Conservation (phyloP, 352 stramenopile genomes). For the Globisporangium orthogonon region DNA sequence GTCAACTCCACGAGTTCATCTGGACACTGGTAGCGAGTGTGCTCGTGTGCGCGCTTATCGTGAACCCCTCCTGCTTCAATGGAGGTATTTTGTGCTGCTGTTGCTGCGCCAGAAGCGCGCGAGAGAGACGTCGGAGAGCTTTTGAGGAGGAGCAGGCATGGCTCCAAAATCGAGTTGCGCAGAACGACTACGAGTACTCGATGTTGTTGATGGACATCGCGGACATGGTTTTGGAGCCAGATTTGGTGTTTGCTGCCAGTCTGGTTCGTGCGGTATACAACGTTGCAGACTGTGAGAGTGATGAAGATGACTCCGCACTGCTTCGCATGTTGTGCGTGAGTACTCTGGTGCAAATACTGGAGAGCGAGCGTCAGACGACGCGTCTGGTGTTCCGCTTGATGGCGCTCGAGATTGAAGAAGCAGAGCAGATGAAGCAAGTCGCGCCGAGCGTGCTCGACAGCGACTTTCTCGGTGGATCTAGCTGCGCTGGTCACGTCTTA, state of each 20-base stretch:
- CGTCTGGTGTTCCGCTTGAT: slow-evolving; percentile 48
- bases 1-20: slow-evolving; percentile 26
- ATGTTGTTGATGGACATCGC: slow-evolving; percentile 40
- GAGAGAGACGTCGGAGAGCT: slow-evolving; percentile 25
- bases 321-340: slow-evolving; percentile 23
- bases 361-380: slow-evolving; percentile 37
- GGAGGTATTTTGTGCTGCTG: slow-evolving; percentile 35
- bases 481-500: slow-evolving; percentile 28
- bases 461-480: slow-evolving; percentile 24
- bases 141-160: slow-evolving; percentile 30
- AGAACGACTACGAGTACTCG: slow-evolving; percentile 75
- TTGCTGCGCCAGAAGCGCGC: slow-evolving; percentile 33
- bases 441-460: slow-evolving; percentile 7
- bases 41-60: slow-evolving; percentile 32
- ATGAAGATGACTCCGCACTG: background rate
- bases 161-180: slow-evolving; percentile 44
- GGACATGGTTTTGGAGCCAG: slow-evolving; percentile 38
- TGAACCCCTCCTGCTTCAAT: slow-evolving; percentile 40
- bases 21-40: slow-evolving; percentile 24
- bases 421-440: background rate
- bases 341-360: slow-evolving; percentile 40
- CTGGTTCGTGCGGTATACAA: slow-evolving; percentile 13
- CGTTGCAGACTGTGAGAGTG: background rate
- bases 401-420: slow-evolving; percentile 21
- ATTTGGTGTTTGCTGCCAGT: slow-evolving; percentile 23